Base-by-base conservation (phyloP, 176 grass and related monocot species). In the Pontederia paniculata region DNA sequence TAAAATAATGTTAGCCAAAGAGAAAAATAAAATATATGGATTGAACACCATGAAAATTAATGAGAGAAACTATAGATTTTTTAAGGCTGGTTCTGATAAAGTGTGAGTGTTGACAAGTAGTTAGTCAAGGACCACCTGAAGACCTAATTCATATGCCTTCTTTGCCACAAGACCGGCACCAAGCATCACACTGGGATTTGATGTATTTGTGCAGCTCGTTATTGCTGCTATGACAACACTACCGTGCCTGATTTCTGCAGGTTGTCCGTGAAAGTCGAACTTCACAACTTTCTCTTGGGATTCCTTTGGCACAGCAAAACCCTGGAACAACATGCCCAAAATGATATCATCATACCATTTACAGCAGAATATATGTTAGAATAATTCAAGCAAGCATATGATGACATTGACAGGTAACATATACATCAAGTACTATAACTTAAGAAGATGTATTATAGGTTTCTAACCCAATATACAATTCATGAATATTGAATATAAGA, bases 171-270 rank as follows among this genome's bases (percentile, higher is more conserved):
- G 60, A 25, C 52, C 75, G 65, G 75, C 67, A 46, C 58, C 75
- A 58, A 77, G 67, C 75, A 77, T 77, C 10, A 77, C 75, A 51
- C 58, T 77, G 14, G 75, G 68, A 59, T 78, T 66, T 0, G 75
- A 78, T 22, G 75, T 78, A 37, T 71, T 66, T 31, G 75, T 78
- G 59, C 75, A 78, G 53, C 75, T 77, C 50, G 75, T 77, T 65
- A 77, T 77, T 14, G 75, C 67, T 23, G 75, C 75, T 45, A 77
- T 77, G 13, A 77, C 75, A 57, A 77, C 45, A 58, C 44, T 71
- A 43, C 75, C 75, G 21, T 77, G 67, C 17, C 48, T 77, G 44
- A 77, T 25, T 44, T 77, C 70, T 6, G 66, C 66, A 55, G 65
- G 65, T 21, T 52, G 59, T 37, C 54, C 69, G 25, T 72, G 69